Evolutionary conservation across 129 eudicot species (phyloP).

Genomic region (Helichrysum umbraculigerum): DNA sequence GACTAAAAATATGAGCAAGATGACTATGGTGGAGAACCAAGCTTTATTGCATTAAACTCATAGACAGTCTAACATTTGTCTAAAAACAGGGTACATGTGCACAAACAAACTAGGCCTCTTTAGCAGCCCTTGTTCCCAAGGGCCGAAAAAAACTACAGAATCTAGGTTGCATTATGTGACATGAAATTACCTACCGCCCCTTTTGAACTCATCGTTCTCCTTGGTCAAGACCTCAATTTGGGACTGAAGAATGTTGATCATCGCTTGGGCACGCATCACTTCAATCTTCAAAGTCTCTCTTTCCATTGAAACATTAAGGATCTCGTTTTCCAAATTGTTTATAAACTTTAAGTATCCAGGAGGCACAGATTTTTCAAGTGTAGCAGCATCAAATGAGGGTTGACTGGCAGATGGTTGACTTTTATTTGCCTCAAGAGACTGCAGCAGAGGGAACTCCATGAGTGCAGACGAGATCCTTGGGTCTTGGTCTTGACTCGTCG

Average conservation of each 20-base stretch:
- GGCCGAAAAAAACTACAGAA: slow-evolving; percentile 29
- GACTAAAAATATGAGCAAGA: slow-evolving; percentile 1
- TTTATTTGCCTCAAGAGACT: slow-evolving; percentile 49
- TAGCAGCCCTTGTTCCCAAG: slow-evolving; percentile 16
- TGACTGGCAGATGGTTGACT: slow-evolving; percentile 48
- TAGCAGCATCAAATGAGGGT: slow-evolving; percentile 62
- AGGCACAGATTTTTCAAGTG: slow-evolving; percentile 85
- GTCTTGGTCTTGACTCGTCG: slow-evolving; percentile 63
- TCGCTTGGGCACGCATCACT: slow-evolving; percentile 88
- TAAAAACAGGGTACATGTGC: slow-evolving; percentile 23
- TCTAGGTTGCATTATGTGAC: slow-evolving; percentile 27
- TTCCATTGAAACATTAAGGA: slow-evolving; percentile 86
- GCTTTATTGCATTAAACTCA: slow-evolving; percentile 23
- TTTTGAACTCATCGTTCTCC: slow-evolving; percentile 63
- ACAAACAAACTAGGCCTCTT: slow-evolving; percentile 26
- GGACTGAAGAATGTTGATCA: slow-evolving; percentile 90
- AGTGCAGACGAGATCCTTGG: slow-evolving; percentile 42
- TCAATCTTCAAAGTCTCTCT: slow-evolving; percentile 85
- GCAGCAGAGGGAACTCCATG: slow-evolving; percentile 60
- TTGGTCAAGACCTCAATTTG: slow-evolving; percentile 53
- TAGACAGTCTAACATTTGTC: slow-evolving; percentile 23
- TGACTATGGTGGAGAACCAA: slow-evolving; percentile 11
- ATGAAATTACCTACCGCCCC: slow-evolving; percentile 35
- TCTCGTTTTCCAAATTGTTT: slow-evolving; percentile 61
- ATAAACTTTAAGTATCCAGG: slow-evolving; percentile 86